A percentile compares a stretch with the other conserved stretches of the same genome.
These are phyloP conservation scores for Artomyces pyxidatus DNA, from an alignment of 768 basidiomycete species.

Conservation along the genomic window DNA sequence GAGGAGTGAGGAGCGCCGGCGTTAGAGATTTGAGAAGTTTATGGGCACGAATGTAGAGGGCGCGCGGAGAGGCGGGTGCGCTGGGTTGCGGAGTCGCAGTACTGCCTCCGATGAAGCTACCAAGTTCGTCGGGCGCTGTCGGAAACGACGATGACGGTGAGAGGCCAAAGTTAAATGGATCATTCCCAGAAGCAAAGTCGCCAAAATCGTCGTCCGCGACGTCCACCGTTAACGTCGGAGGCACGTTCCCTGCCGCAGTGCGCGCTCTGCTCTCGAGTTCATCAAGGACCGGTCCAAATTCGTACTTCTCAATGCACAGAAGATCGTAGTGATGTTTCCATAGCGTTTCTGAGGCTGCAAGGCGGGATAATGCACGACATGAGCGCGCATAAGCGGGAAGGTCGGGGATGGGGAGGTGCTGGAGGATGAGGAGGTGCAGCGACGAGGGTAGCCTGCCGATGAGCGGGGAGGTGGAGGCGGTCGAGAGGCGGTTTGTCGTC, in stretches of 20 bases:
- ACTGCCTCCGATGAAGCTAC: constrained; percentile 37
- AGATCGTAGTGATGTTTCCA: constrained; percentile 73
- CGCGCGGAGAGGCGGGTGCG: constrained; percentile 36
- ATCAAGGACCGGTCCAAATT: constrained; percentile 44
- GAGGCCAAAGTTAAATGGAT: constrained; percentile 5
- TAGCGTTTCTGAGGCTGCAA: constrained; percentile 62
- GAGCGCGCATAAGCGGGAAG: constrained; percentile 65
- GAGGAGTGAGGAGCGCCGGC: constrained; percentile 46
- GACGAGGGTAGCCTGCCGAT: constrained; percentile 78
- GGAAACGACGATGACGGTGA: constrained; percentile 6
- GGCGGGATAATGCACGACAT: constrained; percentile 52
- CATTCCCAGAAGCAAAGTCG: constrained; percentile 53
- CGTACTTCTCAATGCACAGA: constrained; percentile 41
- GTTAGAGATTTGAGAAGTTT: constrained; percentile 53
- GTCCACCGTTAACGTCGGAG: constrained; percentile 53
- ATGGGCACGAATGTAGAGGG: constrained; percentile 62
- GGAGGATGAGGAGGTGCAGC: constrained; percentile 67
- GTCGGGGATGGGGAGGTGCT: constrained; percentile 72
- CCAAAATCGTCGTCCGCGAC: constrained; percentile 83
- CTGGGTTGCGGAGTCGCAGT: constrained; percentile 21
- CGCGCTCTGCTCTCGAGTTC: constrained; percentile 46
- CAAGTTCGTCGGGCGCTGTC: constrained; percentile 35
- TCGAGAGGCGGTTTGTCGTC: not conserved
- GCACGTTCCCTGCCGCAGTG: constrained; percentile 32
- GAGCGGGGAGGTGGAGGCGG: constrained; percentile 21